Conservation (phyloP, 2,329 filamentous ascomycete species). For the Pseudocercospora vitis region DNA sequence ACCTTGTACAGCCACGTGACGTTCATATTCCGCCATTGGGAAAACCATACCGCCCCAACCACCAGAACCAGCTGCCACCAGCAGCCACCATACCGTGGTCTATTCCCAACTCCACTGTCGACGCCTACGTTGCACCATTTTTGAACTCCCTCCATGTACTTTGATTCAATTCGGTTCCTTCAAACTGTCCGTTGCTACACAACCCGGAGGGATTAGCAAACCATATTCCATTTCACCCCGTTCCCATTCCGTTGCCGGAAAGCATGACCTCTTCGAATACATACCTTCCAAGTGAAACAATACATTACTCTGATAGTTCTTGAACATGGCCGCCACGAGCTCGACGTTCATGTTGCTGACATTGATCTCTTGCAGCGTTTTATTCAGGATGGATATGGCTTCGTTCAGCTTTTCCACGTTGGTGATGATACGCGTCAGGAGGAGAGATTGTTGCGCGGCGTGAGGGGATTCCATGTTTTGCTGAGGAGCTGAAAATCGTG, state of each 20-base stretch:
- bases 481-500: no score
- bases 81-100: no score
- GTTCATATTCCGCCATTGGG: no score
- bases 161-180: conserved; percentile 29
- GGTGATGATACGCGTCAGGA: conserved; percentile 92
- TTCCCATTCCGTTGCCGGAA: not conserved
- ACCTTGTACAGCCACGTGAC: no score
- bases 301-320: conserved; percentile 98
- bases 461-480: conserved; percentile 86
- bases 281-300: conserved; percentile 93
- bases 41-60: no score
- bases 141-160: no score
- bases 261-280: no score
- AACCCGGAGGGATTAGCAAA: conserved; percentile 12
- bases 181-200: conserved; percentile 31
- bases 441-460: conserved; percentile 91
- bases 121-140: no score
- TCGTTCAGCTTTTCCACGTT: conserved; percentile 99
- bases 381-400: conserved; percentile 88
- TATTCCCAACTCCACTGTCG: not conserved
- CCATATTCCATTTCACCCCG: not conserved
- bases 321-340: conserved; percentile 98
- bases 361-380: conserved; percentile 94
- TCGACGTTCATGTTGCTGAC: conserved; percentile 99
- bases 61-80: no score